Evolutionary conservation across 352 stramenopile genomes (phyloP), one percentile per base, ranked within the genome.

Genomic region (Phytophthora pseudosyringae): DNA sequence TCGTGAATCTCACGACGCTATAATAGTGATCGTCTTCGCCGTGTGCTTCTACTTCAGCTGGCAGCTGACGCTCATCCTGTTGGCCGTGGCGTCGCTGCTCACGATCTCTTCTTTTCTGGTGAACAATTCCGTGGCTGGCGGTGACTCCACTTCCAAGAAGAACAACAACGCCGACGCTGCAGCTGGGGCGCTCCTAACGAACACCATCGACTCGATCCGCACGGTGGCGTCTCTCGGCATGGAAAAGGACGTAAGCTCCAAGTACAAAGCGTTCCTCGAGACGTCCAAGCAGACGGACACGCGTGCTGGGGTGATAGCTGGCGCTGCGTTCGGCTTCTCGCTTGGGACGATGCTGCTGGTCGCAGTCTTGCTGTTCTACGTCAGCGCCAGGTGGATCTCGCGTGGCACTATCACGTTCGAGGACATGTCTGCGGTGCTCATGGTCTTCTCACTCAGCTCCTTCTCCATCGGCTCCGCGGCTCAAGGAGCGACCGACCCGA

Each of bases 301-400:
- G n/a, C n/a, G n/a, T n/a, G 64, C 59, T 13, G 78, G 85, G 13
- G 52, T 81, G 2, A 78, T 76, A 33, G 67, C 75, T 31, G 86
- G 87, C 1, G 44, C 91, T 6, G 85, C 67, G 8, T 84, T 90
- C 49, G 88, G 88, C 13, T 52, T 93, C 15, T 87, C 76, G 1
- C 83, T 94, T 48, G 69, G 82, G 28, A 66, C 92, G 10, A 89
- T 86, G 66, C 89, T 95, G 25, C 58, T 80, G 33, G 65, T 76
- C 2, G 70, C 90, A 29, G 84, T 73, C 0, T 76, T 96, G 21
- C 71, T 93, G 21, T 97, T 96, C 59, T 95, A 76, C 71, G 69
- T 87, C 38, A 88, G 79, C 18, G 78, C 71, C n/a, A 73, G 60
- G 15, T 78, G 86, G 62, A 84, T 94, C 13, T 72, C 57, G 12